Conservation (phyloP, 495 filamentous ascomycete species). For the Aspergillus affinis region DNA sequence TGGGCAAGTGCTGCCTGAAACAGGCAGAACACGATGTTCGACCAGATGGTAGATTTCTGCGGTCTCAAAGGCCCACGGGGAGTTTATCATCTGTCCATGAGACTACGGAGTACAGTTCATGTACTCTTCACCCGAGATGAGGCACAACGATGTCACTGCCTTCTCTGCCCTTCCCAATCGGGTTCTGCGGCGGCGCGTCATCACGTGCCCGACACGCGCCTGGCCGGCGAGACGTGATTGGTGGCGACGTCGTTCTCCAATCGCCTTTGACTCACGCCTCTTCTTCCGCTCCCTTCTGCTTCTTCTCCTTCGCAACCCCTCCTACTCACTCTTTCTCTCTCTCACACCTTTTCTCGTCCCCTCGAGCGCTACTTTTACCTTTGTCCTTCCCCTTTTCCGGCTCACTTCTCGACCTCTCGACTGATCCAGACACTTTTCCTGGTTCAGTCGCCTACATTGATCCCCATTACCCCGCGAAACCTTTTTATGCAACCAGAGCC, state of each 20-base stretch:
- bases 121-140: too few species aligned
- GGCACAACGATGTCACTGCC: background rate
- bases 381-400: background rate
- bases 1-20: background rate
- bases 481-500: conserved; percentile 92
- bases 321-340: background rate
- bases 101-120: too few species aligned
- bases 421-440: conserved; percentile 44
- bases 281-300: conserved; percentile 5
- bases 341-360: background rate
- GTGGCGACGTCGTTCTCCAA: background rate
- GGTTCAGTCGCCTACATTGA: conserved; percentile 65
- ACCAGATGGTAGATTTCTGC: background rate
- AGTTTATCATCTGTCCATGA: too few species aligned
- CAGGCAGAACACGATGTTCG: background rate
- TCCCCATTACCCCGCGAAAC: conserved; percentile 39
- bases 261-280: conserved; percentile 1
- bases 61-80: too few species aligned
- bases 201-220: conserved; percentile 20
- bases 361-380: background rate
- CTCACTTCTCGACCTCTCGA: conserved; percentile 19
- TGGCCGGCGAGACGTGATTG: background rate
- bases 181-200: conserved; percentile 15
- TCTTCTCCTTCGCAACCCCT: conserved; percentile 5
- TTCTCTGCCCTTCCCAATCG: background rate